Evolutionary conservation across 2,329 filamentous ascomycete species (phyloP), one percentile per base, ranked within the genome.

Genomic region (Monilinia vaccinii-corymbosi): DNA sequence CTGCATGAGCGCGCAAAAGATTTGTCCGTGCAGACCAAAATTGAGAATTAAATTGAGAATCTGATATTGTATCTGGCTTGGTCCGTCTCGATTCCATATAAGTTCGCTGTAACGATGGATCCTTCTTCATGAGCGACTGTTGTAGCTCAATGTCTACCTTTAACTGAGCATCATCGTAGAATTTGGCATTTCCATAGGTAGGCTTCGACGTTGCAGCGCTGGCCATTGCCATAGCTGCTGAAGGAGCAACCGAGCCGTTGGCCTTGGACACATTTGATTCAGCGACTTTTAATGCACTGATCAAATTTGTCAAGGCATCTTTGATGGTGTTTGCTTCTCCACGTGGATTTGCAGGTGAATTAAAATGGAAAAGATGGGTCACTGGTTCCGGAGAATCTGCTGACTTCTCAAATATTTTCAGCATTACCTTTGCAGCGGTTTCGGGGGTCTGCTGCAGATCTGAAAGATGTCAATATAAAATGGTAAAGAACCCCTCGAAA

Each of bases 401-500:
- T 46, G 82, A 75, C 71, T 91, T 88, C 63, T 88, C 88, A 67
- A 97, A 89, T 59, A 99, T 87, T 73, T 94, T 96, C 62, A 97
- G 81, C 81, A 96, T 96, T 57, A 96, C 91, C 78, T 96, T 97
- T 21, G 91, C 79, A 40, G 84, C 86, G n/a, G 80, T 86, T 62
- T 91, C 90, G 14, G 94, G 92, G 0, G 94, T 97, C 73, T 97
- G 93, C 74, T 99, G 93, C 52, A 99, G 83, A 75, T 97, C 90
- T 94, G 67, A 36, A 53, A 62, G 67, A 42, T 68, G 65, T 64
- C 45, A 67, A 58, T 57, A 49, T 57, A 45, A 23, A 55, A 25
- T 21, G 16, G 11, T 25, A 14, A 28, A 63, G 64, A 60, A 64
- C 57, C 21, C 21, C 31, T 32, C 18, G 48, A 55, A 50, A 32